Percentiles rank a stretch among this genome's conserved stretches.
phyloP scores from a whole-genome alignment of 768 basidiomycete species.

The Termitomyces eurrhizus region DNA sequence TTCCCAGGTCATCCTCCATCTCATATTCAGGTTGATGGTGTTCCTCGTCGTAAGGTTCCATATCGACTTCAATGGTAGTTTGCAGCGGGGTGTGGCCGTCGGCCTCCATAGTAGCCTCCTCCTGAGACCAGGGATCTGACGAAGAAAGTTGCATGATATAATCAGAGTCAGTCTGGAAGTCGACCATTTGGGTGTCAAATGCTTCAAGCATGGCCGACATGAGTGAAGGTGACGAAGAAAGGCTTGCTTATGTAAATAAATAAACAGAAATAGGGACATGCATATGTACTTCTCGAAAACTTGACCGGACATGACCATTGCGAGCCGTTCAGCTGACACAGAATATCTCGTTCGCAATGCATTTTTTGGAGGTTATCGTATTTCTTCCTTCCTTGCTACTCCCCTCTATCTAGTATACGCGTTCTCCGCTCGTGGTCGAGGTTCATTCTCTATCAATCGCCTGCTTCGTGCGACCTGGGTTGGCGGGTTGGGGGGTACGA shows the following conservation, averaged over 20 bases:
- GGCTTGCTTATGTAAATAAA: constrained; percentile 18
- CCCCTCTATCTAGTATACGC: constrained; percentile 55
- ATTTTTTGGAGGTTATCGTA: constrained; percentile 65
- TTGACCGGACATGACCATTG: neutral
- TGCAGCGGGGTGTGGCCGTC: constrained; percentile 32
- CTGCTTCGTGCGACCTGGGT: constrained; percentile 72
- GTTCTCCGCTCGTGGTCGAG: constrained; percentile 50
- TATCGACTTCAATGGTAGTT: constrained; percentile 58
- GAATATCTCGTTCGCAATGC: constrained; percentile 62
- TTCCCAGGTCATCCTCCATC: constrained; percentile 43
- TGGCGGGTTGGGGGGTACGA: constrained; percentile 56
- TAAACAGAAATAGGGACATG: neutral
- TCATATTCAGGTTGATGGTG: constrained; percentile 49
- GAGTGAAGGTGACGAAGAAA: constrained; percentile 14
- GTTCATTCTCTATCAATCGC: constrained; percentile 55
- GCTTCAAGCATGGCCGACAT: constrained; percentile 46
- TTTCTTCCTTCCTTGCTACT: constrained; percentile 59
- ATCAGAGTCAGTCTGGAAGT: constrained; percentile 54
- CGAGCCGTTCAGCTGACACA: constrained; percentile 49
- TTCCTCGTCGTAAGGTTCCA: constrained; percentile 52
- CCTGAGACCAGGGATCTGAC: constrained; percentile 48
- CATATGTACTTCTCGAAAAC: neutral
- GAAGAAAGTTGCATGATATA: constrained; percentile 52
- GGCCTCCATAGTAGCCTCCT: constrained; percentile 59
- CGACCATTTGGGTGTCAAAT: constrained; percentile 63